Percentiles rank a stretch among this genome's conserved stretches.
These are phyloP conservation scores for Senecio squalidus DNA, from an alignment of 140 eudicot genomes.

Conservation along the genomic window DNA sequence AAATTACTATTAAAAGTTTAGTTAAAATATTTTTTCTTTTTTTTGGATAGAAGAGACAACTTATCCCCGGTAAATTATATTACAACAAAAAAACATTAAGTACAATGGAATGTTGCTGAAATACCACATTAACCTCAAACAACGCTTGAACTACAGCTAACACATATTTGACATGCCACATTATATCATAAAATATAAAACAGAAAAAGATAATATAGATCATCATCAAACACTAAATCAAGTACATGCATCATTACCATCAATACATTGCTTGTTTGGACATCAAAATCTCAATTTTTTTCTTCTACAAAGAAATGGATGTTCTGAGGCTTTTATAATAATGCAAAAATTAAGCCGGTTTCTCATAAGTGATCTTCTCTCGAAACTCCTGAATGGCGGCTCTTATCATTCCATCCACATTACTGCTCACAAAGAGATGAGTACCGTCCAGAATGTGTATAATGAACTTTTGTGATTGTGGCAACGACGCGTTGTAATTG, in stretches of 20 bases:
- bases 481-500: conserved; percentile 58
- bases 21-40: too few species aligned
- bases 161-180: background rate
- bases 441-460: conserved; percentile 68
- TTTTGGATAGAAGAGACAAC: too few species aligned
- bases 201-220: background rate
- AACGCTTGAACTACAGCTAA: too few species aligned
- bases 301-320: background rate
- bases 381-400: conserved; percentile 69
- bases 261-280: background rate
- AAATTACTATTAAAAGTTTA: too few species aligned
- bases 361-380: conserved; percentile 86
- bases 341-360: conserved; percentile 48
- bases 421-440: conserved; percentile 70
- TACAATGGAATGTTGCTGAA: too few species aligned
- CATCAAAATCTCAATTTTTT: background rate
- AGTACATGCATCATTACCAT: background rate
- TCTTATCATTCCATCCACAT: conserved; percentile 72
- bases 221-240: background rate
- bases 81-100: too few species aligned
- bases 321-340: background rate
- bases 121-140: too few species aligned
- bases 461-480: conserved; percentile 79
- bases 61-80: too few species aligned
- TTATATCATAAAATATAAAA: background rate